Base-by-base conservation (phyloP, 2,329 filamentous ascomycete species). In the Rhytidhysteron rufulum region DNA sequence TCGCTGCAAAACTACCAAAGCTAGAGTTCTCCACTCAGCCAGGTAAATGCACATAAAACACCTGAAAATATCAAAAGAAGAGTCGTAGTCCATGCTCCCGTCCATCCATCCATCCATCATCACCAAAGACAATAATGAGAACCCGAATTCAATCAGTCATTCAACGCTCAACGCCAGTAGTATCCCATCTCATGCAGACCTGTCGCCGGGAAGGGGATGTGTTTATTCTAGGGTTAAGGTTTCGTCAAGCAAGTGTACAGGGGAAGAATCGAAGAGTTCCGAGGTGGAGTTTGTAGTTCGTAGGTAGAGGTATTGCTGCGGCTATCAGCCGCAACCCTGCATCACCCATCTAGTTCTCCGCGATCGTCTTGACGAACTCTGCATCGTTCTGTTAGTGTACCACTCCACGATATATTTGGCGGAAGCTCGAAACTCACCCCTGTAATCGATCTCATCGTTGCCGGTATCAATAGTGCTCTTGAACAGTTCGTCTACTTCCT, bases 401-500 rank as follows among this genome's bases (percentile, higher is more conserved):
- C 15, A 25, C n/a, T 20, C 13, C 31, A 7, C 7, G 9, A 32
- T 32, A 32, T 15, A 9, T n/a, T 18, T 31, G 5, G 25, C 11
- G 6, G 29, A 20, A 20, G 29, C 9, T 10, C 11, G 2, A 18
- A 10, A 54, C 82, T 50, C 75, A 93, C 88, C 89, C 52, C 86
- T 90, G 70, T 98, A 98, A 75, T 97, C 95, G 69, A 98, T 88
- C 79, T 97, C 90, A 55, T 91, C 90, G 41, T 85, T 91, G 71
- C 85, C 93, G 46, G 90, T 95, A 66, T 98, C 93, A 51, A 97
- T 91, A 1, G 90, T 89, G 49, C 54, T 58, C 83, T 97, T 98
- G 68, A 98, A 83, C 63, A 98, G 79, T 78, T 98, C 93, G 67
- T 97, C 91, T 35, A 98, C 93, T 77, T 98, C 93, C 50, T 97